phyloP scores from a whole-genome alignment of 2,329 filamentous ascomycete genomes.

The Fusarium sp. region DNA sequence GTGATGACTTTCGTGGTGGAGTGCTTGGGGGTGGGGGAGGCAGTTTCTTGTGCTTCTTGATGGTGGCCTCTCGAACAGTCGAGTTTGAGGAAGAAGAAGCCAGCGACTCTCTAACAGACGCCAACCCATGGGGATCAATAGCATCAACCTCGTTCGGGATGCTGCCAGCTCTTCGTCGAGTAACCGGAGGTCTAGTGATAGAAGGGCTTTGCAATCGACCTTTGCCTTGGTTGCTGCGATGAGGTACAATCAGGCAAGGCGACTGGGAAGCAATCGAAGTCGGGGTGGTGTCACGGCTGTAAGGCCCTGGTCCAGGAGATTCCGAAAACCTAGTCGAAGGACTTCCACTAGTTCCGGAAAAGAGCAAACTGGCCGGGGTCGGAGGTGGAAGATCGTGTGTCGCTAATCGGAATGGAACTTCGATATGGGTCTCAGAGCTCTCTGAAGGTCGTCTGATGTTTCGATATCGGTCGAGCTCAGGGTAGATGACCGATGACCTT shows the following conservation, averaged over 20 bases:
- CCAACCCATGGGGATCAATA: conserved; percentile 64
- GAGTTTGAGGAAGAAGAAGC: conserved; percentile 77
- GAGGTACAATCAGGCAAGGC: conserved; percentile 64
- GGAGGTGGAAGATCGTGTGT: conserved; percentile 72
- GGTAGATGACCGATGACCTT: conserved; percentile 60
- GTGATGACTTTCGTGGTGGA: conserved; percentile 67
- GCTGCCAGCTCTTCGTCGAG: conserved; percentile 64
- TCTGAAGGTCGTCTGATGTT: conserved; percentile 52
- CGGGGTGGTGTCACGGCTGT: conserved; percentile 79
- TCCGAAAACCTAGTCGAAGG: conserved; percentile 79
- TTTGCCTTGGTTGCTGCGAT: conserved; percentile 56
- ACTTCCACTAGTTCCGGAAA: conserved; percentile 71
- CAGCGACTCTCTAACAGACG: conserved; percentile 72
- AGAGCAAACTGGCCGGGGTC: conserved; percentile 62
- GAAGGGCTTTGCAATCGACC: conserved; percentile 63
- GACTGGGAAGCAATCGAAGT: conserved; percentile 81
- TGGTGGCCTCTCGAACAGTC: conserved; percentile 64
- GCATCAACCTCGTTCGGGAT: conserved; percentile 59
- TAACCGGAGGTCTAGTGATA: conserved; percentile 66
- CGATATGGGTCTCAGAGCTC: conserved; percentile 50
- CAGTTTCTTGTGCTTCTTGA: conserved; percentile 55
- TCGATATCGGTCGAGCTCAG: conserved; percentile 69
- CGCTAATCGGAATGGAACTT: conserved; percentile 63
- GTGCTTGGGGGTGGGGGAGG: conserved; percentile 65
- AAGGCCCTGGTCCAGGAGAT: conserved; percentile 72